phyloP scores from a whole-genome alignment of 805 yeast species.

The Saccharomycopsis microspora region DNA sequence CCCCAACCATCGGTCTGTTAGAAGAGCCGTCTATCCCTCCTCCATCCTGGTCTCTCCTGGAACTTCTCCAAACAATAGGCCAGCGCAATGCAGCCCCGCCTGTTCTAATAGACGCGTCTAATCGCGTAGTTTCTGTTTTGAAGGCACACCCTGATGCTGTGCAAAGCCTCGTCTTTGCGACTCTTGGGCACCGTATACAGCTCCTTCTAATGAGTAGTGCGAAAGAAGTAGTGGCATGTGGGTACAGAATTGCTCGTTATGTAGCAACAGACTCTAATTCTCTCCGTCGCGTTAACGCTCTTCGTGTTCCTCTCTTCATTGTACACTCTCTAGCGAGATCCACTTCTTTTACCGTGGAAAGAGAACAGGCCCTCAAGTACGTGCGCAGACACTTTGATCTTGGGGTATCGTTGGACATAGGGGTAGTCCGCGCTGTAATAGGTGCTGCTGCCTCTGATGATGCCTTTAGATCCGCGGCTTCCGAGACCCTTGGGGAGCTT shows the following conservation, averaged over 20 bases:
- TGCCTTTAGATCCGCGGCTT: slow-evolving; percentile 34
- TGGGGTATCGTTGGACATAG: slow-evolving; percentile 40
- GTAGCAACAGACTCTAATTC: slow-evolving; percentile 45
- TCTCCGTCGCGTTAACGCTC: slow-evolving; percentile 26
- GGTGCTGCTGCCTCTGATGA: slow-evolving; percentile 39
- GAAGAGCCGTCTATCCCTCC: not conserved
- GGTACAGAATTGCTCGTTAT: slow-evolving; percentile 63
- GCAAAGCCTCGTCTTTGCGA: slow-evolving; percentile 49
- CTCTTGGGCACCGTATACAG: slow-evolving; percentile 47
- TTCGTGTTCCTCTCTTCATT: slow-evolving; percentile 48
- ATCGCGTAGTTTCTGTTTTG: slow-evolving; percentile 49
- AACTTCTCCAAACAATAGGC: slow-evolving; percentile 45
- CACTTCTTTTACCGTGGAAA: slow-evolving; percentile 42
- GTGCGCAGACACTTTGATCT: slow-evolving; percentile 50
- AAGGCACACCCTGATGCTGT: slow-evolving; percentile 47
- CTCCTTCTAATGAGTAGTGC: slow-evolving; percentile 45
- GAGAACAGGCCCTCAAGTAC: slow-evolving; percentile 67
- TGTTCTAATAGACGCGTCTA: slow-evolving; percentile 45
- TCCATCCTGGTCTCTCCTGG: slow-evolving; percentile 47
- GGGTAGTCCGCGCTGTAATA: slow-evolving; percentile 46
- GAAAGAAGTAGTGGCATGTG: slow-evolving; percentile 60
- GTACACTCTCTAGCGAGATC: slow-evolving; percentile 56
- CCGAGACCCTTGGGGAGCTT: slow-evolving; percentile 44
- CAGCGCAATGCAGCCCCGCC: slow-evolving; percentile 39
- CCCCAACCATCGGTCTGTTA: not conserved